Conservation (phyloP, 805 yeast species). For the Candida ulmi region DNA sequence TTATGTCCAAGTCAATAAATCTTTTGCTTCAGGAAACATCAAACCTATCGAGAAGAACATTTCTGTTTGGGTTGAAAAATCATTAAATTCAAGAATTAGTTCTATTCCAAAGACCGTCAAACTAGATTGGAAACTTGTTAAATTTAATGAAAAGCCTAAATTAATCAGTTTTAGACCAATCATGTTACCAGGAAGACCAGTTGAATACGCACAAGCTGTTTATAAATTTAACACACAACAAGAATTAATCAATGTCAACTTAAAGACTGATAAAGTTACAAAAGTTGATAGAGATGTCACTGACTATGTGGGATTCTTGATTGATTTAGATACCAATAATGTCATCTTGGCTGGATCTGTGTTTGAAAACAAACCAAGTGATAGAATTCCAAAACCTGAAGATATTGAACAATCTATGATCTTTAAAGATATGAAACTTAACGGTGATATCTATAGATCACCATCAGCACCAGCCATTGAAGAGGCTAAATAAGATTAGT, state of each 20-base stretch:
- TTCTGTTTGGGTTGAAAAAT: constrained; percentile 59
- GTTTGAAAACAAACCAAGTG: constrained; percentile 50
- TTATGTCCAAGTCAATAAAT: constrained; percentile 72
- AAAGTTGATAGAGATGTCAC: constrained; percentile 47
- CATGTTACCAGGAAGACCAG: constrained; percentile 50
- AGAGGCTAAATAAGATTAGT: background rate
- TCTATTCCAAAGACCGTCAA: constrained; percentile 52
- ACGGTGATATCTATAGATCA: constrained; percentile 30
- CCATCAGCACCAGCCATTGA: constrained; percentile 10
- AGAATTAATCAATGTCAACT: constrained; percentile 43
- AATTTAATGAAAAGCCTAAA: constrained; percentile 68
- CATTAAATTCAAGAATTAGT: constrained; percentile 45
- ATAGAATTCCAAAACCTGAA: constrained; percentile 29
- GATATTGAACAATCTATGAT: constrained; percentile 22
- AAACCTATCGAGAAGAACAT: constrained; percentile 38
- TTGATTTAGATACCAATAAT: constrained; percentile 55
- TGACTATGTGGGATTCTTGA: constrained; percentile 56
- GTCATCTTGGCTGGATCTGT: constrained; percentile 59
- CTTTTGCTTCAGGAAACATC: constrained; percentile 63
- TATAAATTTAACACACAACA: constrained; percentile 62
- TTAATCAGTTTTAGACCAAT: constrained; percentile 65
- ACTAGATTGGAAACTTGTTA: constrained; percentile 72
- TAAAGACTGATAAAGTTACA: constrained; percentile 38
- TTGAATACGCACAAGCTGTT: constrained; percentile 52
- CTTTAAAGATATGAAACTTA: constrained; percentile 25